Evolutionary conservation across 108 stramenopile species (phyloP).

Genomic region (Cyclotella kingstonii): DNA sequence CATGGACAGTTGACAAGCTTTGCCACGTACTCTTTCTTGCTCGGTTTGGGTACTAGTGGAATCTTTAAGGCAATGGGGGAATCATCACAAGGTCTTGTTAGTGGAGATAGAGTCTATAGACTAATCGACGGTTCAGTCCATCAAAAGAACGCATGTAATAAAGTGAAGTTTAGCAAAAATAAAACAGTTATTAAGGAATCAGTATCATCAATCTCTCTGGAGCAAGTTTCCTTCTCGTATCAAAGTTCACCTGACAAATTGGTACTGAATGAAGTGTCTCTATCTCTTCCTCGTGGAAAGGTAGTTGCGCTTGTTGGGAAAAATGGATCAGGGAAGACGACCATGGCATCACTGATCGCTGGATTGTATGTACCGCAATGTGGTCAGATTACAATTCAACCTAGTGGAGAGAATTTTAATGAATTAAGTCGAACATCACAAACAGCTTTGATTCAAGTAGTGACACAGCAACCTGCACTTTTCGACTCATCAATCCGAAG

Average conservation of each 20-base stretch:
- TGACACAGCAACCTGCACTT: slow-evolving; percentile 88
- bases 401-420: slow-evolving; percentile 38
- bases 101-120: slow-evolving; percentile 60
- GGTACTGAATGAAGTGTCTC: slow-evolving; percentile 68
- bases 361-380: slow-evolving; percentile 77
- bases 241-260: slow-evolving; percentile 34
- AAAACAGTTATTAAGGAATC: slow-evolving; percentile 6
- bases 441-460: slow-evolving; percentile 78
- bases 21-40: slow-evolving; percentile 82
- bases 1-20: slow-evolving; percentile 73
- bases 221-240: slow-evolving; percentile 70
- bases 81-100: slow-evolving; percentile 58
- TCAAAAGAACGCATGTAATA: slow-evolving; percentile 1
- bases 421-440: slow-evolving; percentile 48
- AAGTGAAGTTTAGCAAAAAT: not conserved
- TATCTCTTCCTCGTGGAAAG: slow-evolving; percentile 70
- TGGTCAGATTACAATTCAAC: slow-evolving; percentile 52
- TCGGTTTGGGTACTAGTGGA: slow-evolving; percentile 83
- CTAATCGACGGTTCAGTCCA: slow-evolving; percentile 35
- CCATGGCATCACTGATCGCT: slow-evolving; percentile 79
- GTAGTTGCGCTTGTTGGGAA: slow-evolving; percentile 90
- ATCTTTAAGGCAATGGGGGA: slow-evolving; percentile 67
- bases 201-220: slow-evolving; percentile 55
- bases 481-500: slow-evolving; percentile 72
- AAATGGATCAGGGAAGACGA: slow-evolving; percentile 92